phyloP scores from a whole-genome alignment of 305 asterid genomes.

The Solanum hybrid region DNA sequence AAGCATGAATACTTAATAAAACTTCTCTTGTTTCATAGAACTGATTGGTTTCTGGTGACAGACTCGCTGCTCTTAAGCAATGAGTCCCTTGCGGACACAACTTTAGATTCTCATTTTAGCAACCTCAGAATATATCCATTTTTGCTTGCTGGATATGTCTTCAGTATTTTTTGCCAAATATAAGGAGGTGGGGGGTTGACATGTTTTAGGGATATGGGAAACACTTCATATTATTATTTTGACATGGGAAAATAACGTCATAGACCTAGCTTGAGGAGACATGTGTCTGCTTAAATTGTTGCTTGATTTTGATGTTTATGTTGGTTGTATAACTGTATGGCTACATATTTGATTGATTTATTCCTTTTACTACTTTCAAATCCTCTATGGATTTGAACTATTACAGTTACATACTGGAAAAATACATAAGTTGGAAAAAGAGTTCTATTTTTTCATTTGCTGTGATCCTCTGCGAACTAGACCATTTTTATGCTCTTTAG shows the following conservation, averaged over 20 bases:
- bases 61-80: background rate
- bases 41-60: background rate
- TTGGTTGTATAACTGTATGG: background rate
- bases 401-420: background rate
- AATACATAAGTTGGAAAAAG: background rate
- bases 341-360: background rate
- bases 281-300: background rate
- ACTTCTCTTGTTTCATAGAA: background rate
- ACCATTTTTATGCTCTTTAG: background rate
- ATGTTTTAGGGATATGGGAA: background rate
- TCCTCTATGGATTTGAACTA: background rate
- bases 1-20: background rate
- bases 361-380: background rate
- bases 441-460: background rate
- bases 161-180: background rate
- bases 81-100: background rate
- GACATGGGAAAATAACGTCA: background rate
- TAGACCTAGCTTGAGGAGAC: background rate
- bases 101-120: background rate
- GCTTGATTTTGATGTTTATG: background rate
- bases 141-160: background rate
- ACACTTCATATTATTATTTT: background rate
- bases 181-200: background rate
- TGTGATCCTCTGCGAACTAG: background rate
- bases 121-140: background rate